Base-by-base conservation (phyloP, 495 filamentous ascomycete genomes). In the Hypoxylon fuscum region DNA sequence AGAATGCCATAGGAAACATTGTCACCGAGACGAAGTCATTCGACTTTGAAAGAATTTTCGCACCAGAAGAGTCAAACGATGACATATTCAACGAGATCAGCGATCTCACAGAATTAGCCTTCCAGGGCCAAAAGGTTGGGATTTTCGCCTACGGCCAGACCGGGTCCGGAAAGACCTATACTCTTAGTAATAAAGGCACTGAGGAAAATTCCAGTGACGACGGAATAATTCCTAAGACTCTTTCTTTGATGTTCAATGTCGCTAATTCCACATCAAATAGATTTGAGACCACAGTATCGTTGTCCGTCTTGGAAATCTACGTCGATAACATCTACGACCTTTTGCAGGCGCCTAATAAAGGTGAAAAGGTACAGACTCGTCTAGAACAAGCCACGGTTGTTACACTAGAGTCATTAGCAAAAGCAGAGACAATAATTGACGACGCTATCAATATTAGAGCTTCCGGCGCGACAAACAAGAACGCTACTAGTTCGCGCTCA, bases 251-350 rank as follows among this genome's bases (percentile, higher is more conserved):
- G 49, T 96, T 96, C 67, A 82, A 92, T 21, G 90, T 87, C 1
- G 5, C 25, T 1, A 7, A 27, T 9, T 9, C 20, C 2, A 2
- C 5, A 37, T 15, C 37, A 3, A 3, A 42, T 1, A 32, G 7
- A 0, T 97, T 91, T 91, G 79, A 78, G 11, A 97, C 97, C 69
- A 86, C 80, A 0, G 96, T 98, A 87, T 87, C 91, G 65, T 88
- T 96, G 6, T 90, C 87, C 35, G 96, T 97, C 66, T 86, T 97
- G 18, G 95, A 98, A 70, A 92, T 98, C 17, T 97, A 98, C 80
- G 94, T 96, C 65, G 92, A 98, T 64, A 91, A 91, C 53, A 79
- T 96, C 53, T 91, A 93, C 74, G 96, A 98, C 70, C 81, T 98
- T 1, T 83, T 98, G 12, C 23, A 48, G 10, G 10, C 41, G 1